Evolutionary conservation across 371 early-diverging fungal genomes (phyloP).

Genomic region (Mucor saturninus): DNA sequence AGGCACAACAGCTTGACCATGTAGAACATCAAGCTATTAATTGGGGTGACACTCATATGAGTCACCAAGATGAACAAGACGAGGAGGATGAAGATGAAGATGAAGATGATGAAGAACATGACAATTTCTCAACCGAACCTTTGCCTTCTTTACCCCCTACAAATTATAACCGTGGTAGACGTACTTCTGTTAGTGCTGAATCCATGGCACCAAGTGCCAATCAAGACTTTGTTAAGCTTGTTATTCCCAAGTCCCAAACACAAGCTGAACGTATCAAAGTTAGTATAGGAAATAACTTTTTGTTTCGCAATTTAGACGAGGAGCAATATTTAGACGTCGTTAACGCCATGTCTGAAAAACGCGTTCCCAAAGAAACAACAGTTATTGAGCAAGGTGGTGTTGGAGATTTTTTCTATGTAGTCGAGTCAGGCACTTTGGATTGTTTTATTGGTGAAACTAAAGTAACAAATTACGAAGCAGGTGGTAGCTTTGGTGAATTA

Average conservation of each 20-base stretch:
- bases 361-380: constrained; percentile 69
- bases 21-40: constrained; percentile 8
- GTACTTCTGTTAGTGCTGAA: constrained; percentile 96
- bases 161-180: constrained; percentile 76
- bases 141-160: constrained; percentile 46
- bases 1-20: constrained; percentile 9
- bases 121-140: constrained; percentile 56
- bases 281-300: constrained; percentile 87
- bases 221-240: constrained; percentile 77
- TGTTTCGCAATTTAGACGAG: constrained; percentile 94
- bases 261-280: constrained; percentile 83
- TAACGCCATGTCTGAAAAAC: constrained; percentile 95
- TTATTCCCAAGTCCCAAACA: constrained; percentile 86
- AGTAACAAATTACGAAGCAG: constrained; percentile 80
- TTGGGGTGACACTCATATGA: constrained; percentile 38
- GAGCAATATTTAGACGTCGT: constrained; percentile 95
- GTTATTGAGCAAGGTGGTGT: constrained; percentile 96
- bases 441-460: constrained; percentile 77
- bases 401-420: constrained; percentile 97
- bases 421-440: constrained; percentile 95
- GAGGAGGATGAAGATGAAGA: constrained; percentile 61
- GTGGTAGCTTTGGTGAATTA: constrained; percentile 96
- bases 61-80: constrained; percentile 28
- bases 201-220: constrained; percentile 92
- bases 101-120: constrained; percentile 62